Evolutionary conservation across 1,284 basidiomycete species (phyloP).

Genomic region (Heterobasidion occidentale): DNA sequence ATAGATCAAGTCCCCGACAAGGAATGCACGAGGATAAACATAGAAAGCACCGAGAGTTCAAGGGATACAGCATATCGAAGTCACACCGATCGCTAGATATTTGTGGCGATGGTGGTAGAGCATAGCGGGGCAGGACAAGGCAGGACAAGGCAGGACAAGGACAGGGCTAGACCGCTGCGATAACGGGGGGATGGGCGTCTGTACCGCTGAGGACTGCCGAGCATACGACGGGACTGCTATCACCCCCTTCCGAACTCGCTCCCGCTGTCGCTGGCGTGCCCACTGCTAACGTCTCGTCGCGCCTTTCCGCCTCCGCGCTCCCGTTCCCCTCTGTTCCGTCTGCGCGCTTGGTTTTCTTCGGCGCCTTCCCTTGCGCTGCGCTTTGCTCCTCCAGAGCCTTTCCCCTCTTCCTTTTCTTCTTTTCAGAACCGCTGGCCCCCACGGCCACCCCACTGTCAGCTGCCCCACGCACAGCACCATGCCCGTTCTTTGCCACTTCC

Average conservation of each 20-base stretch:
- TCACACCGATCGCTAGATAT: background rate
- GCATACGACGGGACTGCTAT: conserved; percentile 8
- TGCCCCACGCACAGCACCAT: conserved; percentile 7
- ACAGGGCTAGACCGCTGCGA: conserved; percentile 8
- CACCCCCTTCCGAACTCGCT: background rate
- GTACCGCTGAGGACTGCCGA: background rate
- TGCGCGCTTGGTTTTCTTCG: conserved; percentile 27
- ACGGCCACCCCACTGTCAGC: conserved; percentile 14
- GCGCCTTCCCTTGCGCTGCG: conserved; percentile 18
- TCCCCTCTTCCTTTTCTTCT: conserved; percentile 22
- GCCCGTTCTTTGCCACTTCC: conserved; percentile 1
- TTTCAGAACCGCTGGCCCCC: conserved; percentile 9
- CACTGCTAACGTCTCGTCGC: background rate
- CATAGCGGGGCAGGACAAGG: background rate
- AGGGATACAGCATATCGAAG: background rate
- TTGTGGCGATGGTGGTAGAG: background rate
- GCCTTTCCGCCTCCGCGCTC: conserved; percentile 20
- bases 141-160: background rate
- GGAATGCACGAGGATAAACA: background rate
- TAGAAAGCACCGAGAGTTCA: background rate
- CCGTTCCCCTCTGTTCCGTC: background rate
- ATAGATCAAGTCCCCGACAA: background rate
- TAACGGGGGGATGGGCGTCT: conserved; percentile 11
- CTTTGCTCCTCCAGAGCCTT: conserved; percentile 3
- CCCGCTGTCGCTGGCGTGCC: background rate